phyloP scores from a whole-genome alignment of 805 yeast genomes.

The Saccharomycopsis fermentans region DNA sequence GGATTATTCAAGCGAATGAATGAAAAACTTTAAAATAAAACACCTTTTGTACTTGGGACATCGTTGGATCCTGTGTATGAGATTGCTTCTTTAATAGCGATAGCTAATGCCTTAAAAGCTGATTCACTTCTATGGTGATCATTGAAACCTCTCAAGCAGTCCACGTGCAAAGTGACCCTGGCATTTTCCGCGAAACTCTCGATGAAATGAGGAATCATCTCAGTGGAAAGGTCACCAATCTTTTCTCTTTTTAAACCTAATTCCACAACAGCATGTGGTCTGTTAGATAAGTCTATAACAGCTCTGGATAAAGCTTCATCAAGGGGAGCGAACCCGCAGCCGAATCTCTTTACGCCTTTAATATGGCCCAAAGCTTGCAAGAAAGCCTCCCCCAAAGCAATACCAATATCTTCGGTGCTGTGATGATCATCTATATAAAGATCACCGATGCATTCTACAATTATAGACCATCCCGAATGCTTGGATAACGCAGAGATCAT shows the following conservation, averaged over 20 bases:
- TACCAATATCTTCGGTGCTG: conserved; percentile 91
- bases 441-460: conserved; percentile 88
- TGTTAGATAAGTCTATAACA: conserved; percentile 87
- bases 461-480: conserved; percentile 91
- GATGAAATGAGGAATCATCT: conserved; percentile 96
- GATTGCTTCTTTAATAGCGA: conserved; percentile 82
- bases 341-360: conserved; percentile 86
- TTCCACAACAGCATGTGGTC: conserved; percentile 87
- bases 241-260: conserved; percentile 86
- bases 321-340: conserved; percentile 86
- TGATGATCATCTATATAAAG: conserved; percentile 96
- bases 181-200: conserved; percentile 93
- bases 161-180: conserved; percentile 85
- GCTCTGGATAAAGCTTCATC: conserved; percentile 95
- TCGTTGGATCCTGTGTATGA: conserved; percentile 79
- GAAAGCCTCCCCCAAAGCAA: conserved; percentile 84
- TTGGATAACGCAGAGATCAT: conserved; percentile 97
- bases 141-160: conserved; percentile 84
- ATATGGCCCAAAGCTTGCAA: conserved; percentile 83
- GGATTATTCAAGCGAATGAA: too few relatives aligned
- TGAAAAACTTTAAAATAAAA: conserved; percentile 40
- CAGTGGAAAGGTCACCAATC: conserved; percentile 84
- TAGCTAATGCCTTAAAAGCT: conserved; percentile 92
- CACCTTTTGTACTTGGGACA: conserved; percentile 95
- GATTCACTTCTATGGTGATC: conserved; percentile 96